phyloP scores from a whole-genome alignment of 1,284 basidiomycete genomes.

The Golubevia sp. region DNA sequence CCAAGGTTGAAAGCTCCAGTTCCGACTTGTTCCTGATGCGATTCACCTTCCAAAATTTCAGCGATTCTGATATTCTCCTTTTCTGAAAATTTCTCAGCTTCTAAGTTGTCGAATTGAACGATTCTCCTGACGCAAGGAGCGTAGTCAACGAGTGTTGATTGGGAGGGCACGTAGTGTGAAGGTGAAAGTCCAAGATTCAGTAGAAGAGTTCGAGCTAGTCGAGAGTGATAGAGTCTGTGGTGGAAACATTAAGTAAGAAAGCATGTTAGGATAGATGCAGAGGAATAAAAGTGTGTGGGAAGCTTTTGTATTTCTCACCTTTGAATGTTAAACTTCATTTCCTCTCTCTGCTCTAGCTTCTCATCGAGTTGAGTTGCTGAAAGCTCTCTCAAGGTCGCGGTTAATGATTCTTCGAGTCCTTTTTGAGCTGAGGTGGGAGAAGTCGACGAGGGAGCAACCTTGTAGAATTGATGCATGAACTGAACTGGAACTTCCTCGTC shows the following conservation, averaged over 20 bases:
- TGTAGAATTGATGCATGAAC: neutral
- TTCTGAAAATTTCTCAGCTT: neutral
- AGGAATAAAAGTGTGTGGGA: neutral
- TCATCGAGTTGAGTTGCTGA: neutral
- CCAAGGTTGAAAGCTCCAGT: neutral
- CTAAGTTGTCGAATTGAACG: neutral
- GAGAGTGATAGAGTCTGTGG: no score
- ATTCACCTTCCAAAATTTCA: neutral
- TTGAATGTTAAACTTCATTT: neutral
- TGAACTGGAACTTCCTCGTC: neutral
- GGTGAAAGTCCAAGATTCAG: neutral
- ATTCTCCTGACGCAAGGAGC: neutral
- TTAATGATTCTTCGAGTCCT: neutral
- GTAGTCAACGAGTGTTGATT: neutral
- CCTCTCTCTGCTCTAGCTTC: neutral
- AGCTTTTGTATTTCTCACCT: neutral
- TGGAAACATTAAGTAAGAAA: no score
- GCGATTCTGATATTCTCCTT: neutral
- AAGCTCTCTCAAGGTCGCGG: neutral
- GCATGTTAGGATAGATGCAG: neutral
- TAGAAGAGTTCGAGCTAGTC: neutral
- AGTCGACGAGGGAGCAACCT: neutral
- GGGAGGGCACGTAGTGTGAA: neutral
- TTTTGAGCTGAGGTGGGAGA: neutral
- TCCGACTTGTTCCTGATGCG: neutral